A percentile compares a stretch with the other conserved stretches of the same genome.
Evolutionary conservation across 768 basidiomycete genomes (phyloP).

Genomic region (Cantharellus cinnabarinus): DNA sequence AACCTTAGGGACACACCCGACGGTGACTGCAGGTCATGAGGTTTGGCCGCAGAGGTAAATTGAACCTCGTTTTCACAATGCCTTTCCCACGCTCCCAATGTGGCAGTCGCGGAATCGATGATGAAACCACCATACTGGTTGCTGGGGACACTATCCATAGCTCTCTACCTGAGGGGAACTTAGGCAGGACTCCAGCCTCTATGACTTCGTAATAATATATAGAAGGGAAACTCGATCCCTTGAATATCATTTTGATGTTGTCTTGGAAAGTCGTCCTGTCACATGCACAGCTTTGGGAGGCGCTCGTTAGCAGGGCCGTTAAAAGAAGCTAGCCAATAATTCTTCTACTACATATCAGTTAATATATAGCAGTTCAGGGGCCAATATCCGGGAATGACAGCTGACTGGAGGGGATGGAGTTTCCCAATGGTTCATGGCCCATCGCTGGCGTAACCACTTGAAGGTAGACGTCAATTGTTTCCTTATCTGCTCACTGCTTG

Average conservation of each 20-base stretch:
- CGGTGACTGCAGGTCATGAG: too few relatives aligned
- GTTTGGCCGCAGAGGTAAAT: too few relatives aligned
- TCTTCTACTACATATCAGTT: slow-evolving; percentile 20
- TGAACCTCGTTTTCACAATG: too few relatives aligned
- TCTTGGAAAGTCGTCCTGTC: slow-evolving; percentile 29
- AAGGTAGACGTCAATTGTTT: slow-evolving; percentile 30
- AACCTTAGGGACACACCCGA: too few relatives aligned
- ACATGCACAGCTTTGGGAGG: slow-evolving; percentile 33
- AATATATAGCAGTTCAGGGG: slow-evolving; percentile 47
- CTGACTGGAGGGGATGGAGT: slow-evolving; percentile 55
- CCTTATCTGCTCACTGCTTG: not conserved
- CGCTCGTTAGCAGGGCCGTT: slow-evolving; percentile 35
- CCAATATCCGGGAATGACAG: slow-evolving; percentile 39
- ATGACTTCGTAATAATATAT: not conserved
- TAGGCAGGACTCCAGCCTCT: too few relatives aligned
- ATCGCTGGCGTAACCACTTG: slow-evolving; percentile 63
- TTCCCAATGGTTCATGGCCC: slow-evolving; percentile 53
- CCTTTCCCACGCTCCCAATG: too few relatives aligned
- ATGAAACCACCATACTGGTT: too few relatives aligned
- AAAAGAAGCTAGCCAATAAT: slow-evolving; percentile 33
- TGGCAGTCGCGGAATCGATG: too few relatives aligned
- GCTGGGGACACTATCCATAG: not conserved
- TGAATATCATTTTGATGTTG: slow-evolving; percentile 21
- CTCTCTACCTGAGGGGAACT: not conserved
- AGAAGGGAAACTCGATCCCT: not conserved